Evolutionary conservation across 2,329 filamentous ascomycete species (phyloP), one percentile per base, ranked within the genome.

Genomic region (Botrytis cinerea): DNA sequence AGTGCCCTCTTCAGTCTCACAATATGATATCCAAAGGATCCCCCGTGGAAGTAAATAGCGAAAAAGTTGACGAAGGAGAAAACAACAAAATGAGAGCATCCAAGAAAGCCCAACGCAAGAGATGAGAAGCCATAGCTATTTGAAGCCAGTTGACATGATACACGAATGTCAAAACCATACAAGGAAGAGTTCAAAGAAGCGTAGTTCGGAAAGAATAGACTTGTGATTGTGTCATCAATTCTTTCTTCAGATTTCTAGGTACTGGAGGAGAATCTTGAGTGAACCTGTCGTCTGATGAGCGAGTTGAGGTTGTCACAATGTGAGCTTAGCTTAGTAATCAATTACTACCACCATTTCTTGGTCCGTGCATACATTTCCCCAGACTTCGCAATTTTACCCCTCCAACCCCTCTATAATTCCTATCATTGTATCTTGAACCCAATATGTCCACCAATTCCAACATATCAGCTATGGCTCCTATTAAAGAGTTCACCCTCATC

Each of bases 401-500:
- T 68, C 64, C 46, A 57, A 67, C 64, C 46, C 64, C 64, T 68
- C 64, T 35, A 54, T 54, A 9, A 22, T 32, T 67, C 25, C 25
- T 18, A 57, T 68, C 35, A 16, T 43, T 38, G 28, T 43, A 32
- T 38, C 64, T 40, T 28, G 35, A 40, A 28, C 38, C 32, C 64
- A 68, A 68, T 22, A 68, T 68, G 64, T 68, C 48, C 22, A 57
- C 35, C 48, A 14, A 57, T 43, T 40, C 48, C n/a, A 68, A 35
- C 35, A 68, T 7, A 57, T 57, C 54, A 57, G 25, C 63, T 5
- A 73, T 73, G 46, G 78, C 77, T 73, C 57, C 70, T 20, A 64
- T 75, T 32, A 75, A 73, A 71, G 91, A 93, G 77, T 85, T 98
- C 71, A 98, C 94, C n/a, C 88, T 98, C 79, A 92, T 98, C 82